Evolutionary conservation across 495 filamentous ascomycete species (phyloP).

Genomic region (Thozetella sp.): DNA sequence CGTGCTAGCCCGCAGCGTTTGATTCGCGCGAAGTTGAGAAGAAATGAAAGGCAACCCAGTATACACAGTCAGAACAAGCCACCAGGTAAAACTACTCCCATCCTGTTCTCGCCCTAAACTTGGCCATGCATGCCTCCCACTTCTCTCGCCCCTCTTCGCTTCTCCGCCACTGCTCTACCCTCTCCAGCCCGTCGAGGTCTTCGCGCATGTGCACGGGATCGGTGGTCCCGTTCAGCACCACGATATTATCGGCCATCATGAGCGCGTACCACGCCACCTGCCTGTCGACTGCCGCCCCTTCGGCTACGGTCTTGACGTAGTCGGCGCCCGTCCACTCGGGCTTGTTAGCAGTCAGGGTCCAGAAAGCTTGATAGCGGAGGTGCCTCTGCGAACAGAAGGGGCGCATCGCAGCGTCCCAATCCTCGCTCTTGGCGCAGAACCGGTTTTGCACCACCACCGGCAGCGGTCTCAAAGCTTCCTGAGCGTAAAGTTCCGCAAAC

Average conservation of each 20-base stretch:
- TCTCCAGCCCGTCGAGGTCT: conserved; percentile 60
- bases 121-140: conserved; percentile 46
- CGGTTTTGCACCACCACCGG: conserved; percentile 74
- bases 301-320: conserved; percentile 54
- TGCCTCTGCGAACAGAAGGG: conserved; percentile 60
- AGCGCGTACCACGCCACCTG: conserved; percentile 68
- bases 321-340: conserved; percentile 52
- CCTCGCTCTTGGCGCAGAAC: conserved; percentile 56
- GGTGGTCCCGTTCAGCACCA: conserved; percentile 72
- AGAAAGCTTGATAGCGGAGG: conserved; percentile 76
- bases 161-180: conserved; percentile 48
- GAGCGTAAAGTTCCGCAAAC: conserved; percentile 49
- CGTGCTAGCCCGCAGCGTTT: too few relatives aligned
- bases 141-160: conserved; percentile 33
- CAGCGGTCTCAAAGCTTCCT: conserved; percentile 29
- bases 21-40: background rate
- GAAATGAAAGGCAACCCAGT: background rate
- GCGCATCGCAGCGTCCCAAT: conserved; percentile 64
- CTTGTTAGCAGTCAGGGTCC: conserved; percentile 74
- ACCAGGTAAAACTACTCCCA: conserved; percentile 10
- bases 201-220: conserved; percentile 62
- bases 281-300: conserved; percentile 41
- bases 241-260: conserved; percentile 55
- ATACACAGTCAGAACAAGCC: background rate
- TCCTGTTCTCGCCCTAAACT: conserved; percentile 38